A percentile compares a stretch with the other conserved stretches of the same genome.
Evolutionary conservation across 2,329 filamentous ascomycete species (phyloP).

Genomic region (Penicillium palitans): DNA sequence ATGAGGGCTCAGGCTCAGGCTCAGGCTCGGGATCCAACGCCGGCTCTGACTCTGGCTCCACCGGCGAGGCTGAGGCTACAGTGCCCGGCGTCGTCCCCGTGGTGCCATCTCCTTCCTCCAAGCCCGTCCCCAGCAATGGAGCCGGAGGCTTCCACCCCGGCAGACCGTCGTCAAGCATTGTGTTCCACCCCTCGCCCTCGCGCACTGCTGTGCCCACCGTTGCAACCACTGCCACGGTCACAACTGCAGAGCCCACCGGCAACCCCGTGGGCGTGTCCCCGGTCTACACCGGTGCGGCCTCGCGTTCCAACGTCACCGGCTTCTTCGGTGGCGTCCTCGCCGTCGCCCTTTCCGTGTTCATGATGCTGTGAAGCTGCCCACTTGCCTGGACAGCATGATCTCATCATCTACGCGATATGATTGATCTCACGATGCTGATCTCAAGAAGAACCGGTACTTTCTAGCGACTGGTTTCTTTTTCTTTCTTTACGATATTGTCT

Average conservation of each 20-base stretch:
- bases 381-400: constrained; percentile 9
- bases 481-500: constrained; percentile 4
- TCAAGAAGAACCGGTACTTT: not conserved
- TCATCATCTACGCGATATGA: not conserved
- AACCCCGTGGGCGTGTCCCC: constrained; percentile 14
- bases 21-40: not conserved
- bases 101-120: constrained; percentile 3
- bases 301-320: constrained; percentile 1
- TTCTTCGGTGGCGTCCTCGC: constrained; percentile 14
- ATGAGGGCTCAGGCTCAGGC: not conserved
- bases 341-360: constrained; percentile 14
- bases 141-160: constrained; percentile 8
- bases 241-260: constrained; percentile 1
- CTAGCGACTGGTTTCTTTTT: not conserved
- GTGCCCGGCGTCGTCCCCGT: not conserved
- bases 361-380: constrained; percentile 9
- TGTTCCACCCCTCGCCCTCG: constrained; percentile 7
- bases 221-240: not conserved
- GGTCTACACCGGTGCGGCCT: constrained; percentile 17
- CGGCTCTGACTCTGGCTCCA: not conserved
- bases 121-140: not conserved
- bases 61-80: not conserved
- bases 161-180: constrained; percentile 15
- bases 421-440: constrained; percentile 11
- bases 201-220: constrained; percentile 6